These are phyloP conservation scores for Epichloe bromicola DNA, from an alignment of 2,329 filamentous ascomycete species.

Conservation along the genomic window DNA sequence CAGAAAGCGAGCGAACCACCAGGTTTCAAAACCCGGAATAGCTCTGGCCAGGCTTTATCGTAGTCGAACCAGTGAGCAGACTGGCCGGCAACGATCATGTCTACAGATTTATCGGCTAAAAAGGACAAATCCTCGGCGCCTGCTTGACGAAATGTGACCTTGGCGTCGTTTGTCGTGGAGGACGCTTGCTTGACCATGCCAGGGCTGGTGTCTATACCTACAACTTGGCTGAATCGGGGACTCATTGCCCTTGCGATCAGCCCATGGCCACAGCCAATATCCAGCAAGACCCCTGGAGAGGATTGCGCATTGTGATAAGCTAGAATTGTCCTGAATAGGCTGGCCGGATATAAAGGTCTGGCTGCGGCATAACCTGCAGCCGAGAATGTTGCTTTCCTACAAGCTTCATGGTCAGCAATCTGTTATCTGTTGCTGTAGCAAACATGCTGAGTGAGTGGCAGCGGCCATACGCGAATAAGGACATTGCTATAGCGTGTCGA, in stretches of 20 bases:
- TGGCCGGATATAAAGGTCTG: conserved; percentile 43
- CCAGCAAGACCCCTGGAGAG: conserved; percentile 27
- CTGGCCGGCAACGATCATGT: conserved; percentile 39
- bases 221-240: conserved; percentile 34
- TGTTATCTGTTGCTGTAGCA: not conserved
- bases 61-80: conserved; percentile 58
- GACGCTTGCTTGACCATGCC: conserved; percentile 43
- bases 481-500: conserved; percentile 22
- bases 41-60: conserved; percentile 37
- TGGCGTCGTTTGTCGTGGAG: conserved; percentile 25
- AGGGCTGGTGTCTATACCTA: conserved; percentile 43
- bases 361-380: conserved; percentile 46
- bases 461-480: conserved; percentile 32
- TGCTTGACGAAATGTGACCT: conserved; percentile 36
- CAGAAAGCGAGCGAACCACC: conserved; percentile 51
- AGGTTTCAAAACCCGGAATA: conserved; percentile 37
- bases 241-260: conserved; percentile 40
- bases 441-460: not conserved
- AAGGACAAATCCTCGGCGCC: conserved; percentile 41
- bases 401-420: conserved; percentile 3
- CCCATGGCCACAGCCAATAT: conserved; percentile 53
- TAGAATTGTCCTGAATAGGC: conserved; percentile 40
- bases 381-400: conserved; percentile 42
- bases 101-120: conserved; percentile 34
- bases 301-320: conserved; percentile 33